Conservation (phyloP, 495 filamentous ascomycete species). For the Tuber microsphaerosporum region DNA sequence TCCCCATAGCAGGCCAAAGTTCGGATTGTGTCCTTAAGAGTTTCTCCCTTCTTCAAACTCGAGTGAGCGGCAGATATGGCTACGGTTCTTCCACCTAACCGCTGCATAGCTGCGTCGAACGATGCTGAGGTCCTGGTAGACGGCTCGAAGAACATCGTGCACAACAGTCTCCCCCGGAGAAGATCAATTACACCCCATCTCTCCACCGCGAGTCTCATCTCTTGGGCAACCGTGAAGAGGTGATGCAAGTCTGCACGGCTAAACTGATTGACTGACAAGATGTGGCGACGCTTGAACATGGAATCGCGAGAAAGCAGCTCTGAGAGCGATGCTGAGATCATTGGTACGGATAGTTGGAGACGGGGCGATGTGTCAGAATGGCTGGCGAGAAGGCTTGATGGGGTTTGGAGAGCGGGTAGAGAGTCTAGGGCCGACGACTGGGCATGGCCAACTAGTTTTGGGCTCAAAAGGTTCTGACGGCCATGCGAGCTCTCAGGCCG, state of each 20-base stretch:
- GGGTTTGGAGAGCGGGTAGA: slow-evolving; percentile 30
- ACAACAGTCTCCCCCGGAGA: slow-evolving; percentile 74
- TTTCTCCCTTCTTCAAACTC: slow-evolving; percentile 85
- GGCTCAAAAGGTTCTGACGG: slow-evolving; percentile 31
- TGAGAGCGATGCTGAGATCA: slow-evolving; percentile 53
- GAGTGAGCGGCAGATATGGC: slow-evolving; percentile 71
- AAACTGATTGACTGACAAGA: slow-evolving; percentile 86
- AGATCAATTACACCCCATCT: slow-evolving; percentile 81
- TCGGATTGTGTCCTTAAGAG: slow-evolving; percentile 83
- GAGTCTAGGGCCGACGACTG: slow-evolving; percentile 23
- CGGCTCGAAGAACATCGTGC: slow-evolving; percentile 94
- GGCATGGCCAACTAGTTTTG: slow-evolving; percentile 31
- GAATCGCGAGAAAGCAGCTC: slow-evolving; percentile 67
- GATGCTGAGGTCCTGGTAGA: slow-evolving; percentile 93
- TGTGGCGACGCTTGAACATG: slow-evolving; percentile 75
- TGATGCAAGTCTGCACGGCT: slow-evolving; percentile 76
- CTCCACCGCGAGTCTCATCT: slow-evolving; percentile 90
- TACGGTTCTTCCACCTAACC: slow-evolving; percentile 77
- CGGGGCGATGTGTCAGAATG: slow-evolving; percentile 36
- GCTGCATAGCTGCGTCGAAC: slow-evolving; percentile 97
- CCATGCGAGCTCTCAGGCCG: slow-evolving; percentile 21
- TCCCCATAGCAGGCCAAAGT: slow-evolving; percentile 91
- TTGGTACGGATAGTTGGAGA: slow-evolving; percentile 39
- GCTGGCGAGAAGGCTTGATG: slow-evolving; percentile 46
- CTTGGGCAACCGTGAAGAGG: slow-evolving; percentile 90